Conservation (phyloP, 129 eudicot genomes). For the Flaveria brownii region DNA sequence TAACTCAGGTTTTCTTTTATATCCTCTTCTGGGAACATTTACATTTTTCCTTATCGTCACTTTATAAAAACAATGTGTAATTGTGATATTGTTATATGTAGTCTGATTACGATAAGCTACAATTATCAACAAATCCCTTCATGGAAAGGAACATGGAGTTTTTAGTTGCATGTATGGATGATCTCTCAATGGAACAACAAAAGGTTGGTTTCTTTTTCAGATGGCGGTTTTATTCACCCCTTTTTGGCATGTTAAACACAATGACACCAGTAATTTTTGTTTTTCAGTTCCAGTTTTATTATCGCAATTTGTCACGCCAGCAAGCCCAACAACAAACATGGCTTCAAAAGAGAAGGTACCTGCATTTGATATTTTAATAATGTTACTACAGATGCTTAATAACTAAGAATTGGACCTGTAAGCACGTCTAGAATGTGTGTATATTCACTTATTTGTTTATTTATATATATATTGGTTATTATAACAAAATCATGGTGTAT, state of each 20-base stretch:
- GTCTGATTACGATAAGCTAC: conserved; percentile 94
- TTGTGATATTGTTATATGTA: conserved; percentile 27
- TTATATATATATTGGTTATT: neutral
- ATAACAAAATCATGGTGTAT: conserved; percentile 11
- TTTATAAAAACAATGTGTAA: conserved; percentile 14
- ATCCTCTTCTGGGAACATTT: neutral
- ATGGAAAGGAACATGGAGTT: conserved; percentile 95
- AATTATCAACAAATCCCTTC: conserved; percentile 74
- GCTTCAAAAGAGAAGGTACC: conserved; percentile 97
- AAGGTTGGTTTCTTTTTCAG: conserved; percentile 46
- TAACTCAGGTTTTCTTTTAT: conserved; percentile 56
- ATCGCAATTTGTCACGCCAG: conserved; percentile 88
- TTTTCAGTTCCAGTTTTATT: conserved; percentile 80
- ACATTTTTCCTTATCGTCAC: neutral
- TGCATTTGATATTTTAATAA: conserved; percentile 11
- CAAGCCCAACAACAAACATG: conserved; percentile 98
- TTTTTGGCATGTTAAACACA: neutral
- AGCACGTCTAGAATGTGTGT: neutral
- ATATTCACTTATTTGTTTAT: neutral
- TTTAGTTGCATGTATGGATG: conserved; percentile 94
- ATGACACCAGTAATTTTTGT: neutral
- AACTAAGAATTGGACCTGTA: neutral
- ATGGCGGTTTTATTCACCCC: neutral
- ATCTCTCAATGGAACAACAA: conserved; percentile 90
- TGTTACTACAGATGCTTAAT: neutral